Evolutionary conservation across 2,329 filamentous ascomycete species (phyloP), one percentile per base, ranked within the genome.

Genomic region (Hypoxylon sp.): DNA sequence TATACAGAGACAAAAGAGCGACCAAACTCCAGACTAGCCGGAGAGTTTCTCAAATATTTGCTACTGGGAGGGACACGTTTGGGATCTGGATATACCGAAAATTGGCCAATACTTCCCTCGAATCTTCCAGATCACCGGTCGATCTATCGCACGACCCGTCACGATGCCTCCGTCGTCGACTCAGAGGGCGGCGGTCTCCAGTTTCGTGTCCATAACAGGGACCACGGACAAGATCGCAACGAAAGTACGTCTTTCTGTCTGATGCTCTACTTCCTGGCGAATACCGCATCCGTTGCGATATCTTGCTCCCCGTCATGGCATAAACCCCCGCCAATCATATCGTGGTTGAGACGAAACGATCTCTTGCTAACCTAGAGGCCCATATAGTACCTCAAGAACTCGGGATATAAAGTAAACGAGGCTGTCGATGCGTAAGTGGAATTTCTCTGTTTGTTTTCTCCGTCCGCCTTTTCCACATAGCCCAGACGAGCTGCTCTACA

Each of bases 401-500:
- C 81, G 5, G 78, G 79, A 47, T 88, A 83, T 74, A 84, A 82
- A 72, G 74, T 87, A 5, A 82, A 87, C 61, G 80, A 84, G 62
- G 86, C 86, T 39, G 78, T 87, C 51, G 84, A 88, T 78, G 77
- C 81, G 86, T 88, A 81, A 86, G 86, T 87, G n/a, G 23, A 9
- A 21, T 53, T 51, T 70, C 60, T 43, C 27, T 37, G n/a, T n/a
- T n/a, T n/a, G n/a, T 60, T 70, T 72, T 63, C 66, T 52, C 52
- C 32, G 47, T 52, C 64, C 19, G 50, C 14, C 64, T 14, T 52
- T 23, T 51, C 34, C 14, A 21, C 11, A 30, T n/a, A 29, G 12
- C 21, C 19, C 11, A 16, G 11, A 19, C 2, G n/a, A 6, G 11
- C 52, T 27, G 12, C 34, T 29, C 30, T 12, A 23, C 16, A 19